Evolutionary conservation across 441 rosid species (phyloP), one percentile per base, ranked within the genome.

Genomic region (Eugenia klotzschiana): DNA sequence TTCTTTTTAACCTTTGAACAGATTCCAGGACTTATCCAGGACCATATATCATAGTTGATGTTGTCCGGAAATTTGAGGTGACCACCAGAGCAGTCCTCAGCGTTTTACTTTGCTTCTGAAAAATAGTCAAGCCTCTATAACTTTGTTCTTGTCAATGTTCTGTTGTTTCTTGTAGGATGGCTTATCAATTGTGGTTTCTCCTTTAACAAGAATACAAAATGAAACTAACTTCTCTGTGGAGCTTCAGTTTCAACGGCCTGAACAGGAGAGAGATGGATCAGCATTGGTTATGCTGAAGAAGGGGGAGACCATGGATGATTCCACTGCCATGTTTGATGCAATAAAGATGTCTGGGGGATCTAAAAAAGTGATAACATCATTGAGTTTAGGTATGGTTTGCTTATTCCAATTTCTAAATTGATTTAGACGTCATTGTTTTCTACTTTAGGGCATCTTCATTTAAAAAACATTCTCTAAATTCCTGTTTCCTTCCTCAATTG

Each of bases 21-120:
- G 99, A 91, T 90, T 92, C 98, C 83, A 93, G 89, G 91, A 92
- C 92, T 87, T 91, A 91, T 84, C 99, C 98, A 57, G 99, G 99
- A 81, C 99, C 99, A 23, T 91, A 94, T 88, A 69, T 97, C 88
- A 93, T 97, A 73, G 91, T 94, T 84, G 98, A 94, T 85, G 84
- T 93, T 85, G 90, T 91, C 85, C 92, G 94, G 82, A 92, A 87
- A 85, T 83, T 90, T 80, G 95, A 92, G 98, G 99, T 97, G 89
- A 53, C 69, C 72, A 84, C 81, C 18, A 52, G 83, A 33, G 46
- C 83, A 81, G 85, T 83, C 53, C 16, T 56, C 29, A 57, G 41
- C 40, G 41, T 64, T 80, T 74, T 49, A n/a, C 58, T 49, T 22
- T 58, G 25, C 79, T 49, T 43, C 20, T 33, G 60, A n/a, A 64